These are phyloP conservation scores for Gentiana macrophylla DNA, from an alignment of 257 asterid genomes.

Conservation along the genomic window DNA sequence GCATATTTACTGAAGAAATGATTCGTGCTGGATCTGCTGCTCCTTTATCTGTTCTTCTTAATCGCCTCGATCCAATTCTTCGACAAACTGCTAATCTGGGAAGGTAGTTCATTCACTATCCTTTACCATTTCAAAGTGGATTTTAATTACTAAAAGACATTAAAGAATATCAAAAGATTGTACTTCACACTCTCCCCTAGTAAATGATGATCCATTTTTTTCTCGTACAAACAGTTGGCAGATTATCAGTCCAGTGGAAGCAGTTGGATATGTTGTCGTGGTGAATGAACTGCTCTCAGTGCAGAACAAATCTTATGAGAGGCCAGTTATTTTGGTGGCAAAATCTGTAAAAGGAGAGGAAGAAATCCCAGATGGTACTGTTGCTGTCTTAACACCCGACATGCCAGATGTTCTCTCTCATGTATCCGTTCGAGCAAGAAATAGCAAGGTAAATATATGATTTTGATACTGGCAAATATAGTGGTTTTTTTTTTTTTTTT, in stretches of 20 bases:
- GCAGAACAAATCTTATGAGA: conserved; percentile 65
- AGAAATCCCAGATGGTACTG: conserved; percentile 96
- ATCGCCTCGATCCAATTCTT: conserved; percentile 93
- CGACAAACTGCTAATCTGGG: conserved; percentile 88
- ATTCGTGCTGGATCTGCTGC: conserved; percentile 98
- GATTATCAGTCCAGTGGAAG: conserved; percentile 97
- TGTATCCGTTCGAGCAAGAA: conserved; percentile 99
- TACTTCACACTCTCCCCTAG: background rate
- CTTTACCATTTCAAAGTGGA: background rate
- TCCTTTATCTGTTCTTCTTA: conserved; percentile 83
- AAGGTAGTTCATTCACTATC: conserved; percentile 38
- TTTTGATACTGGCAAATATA: conserved; percentile 4
- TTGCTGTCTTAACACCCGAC: conserved; percentile 93
- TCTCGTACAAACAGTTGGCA: conserved; percentile 73
- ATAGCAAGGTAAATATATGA: conserved; percentile 60
- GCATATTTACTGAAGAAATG: conserved; percentile 94
- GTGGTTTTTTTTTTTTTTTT: too few relatives aligned
- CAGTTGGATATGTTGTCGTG: conserved; percentile 83
- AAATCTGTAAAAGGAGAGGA: conserved; percentile 95
- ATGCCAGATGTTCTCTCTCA: conserved; percentile 99
- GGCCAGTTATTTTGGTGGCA: conserved; percentile 83
- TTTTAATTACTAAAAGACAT: conserved; percentile 9
- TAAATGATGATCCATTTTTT: conserved; percentile 1
- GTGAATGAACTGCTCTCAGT: conserved; percentile 87
- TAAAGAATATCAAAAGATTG: background rate